Conservation (phyloP, 2,329 filamentous ascomycete species). For the Xenosphaeropsis pyriputrescens region DNA sequence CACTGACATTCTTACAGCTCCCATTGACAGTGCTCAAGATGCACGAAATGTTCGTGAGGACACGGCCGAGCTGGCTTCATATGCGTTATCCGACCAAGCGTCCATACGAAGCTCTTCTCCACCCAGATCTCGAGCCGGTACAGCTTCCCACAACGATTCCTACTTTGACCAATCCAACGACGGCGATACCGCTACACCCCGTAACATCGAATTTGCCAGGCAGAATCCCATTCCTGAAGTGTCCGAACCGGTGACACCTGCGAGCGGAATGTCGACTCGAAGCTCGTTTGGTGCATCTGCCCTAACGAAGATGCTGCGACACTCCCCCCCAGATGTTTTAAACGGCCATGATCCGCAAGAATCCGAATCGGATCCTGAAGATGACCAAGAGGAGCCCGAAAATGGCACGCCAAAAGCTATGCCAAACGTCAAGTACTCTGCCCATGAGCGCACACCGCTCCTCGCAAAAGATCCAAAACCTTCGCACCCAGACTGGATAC, state of each 20-base stretch:
- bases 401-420: neutral
- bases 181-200: slow-evolving; percentile 8
- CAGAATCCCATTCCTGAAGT: slow-evolving; percentile 45
- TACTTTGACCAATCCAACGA: slow-evolving; percentile 11
- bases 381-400: neutral
- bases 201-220: slow-evolving; percentile 11
- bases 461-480: slow-evolving; percentile 6
- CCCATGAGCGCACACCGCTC: slow-evolving; percentile 16
- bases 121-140: slow-evolving; percentile 4
- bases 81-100: slow-evolving; percentile 53
- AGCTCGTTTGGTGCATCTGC: slow-evolving; percentile 25
- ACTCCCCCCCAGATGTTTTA: slow-evolving; percentile 15
- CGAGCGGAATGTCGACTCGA: slow-evolving; percentile 18
- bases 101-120: slow-evolving; percentile 17
- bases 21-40: slow-evolving; percentile 56
- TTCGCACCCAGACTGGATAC: slow-evolving; percentile 15
- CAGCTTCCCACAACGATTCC: slow-evolving; percentile 12
- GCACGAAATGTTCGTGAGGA: slow-evolving; percentile 71
- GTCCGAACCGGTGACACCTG: slow-evolving; percentile 39
- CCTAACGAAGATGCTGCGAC: slow-evolving; percentile 32
- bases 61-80: slow-evolving; percentile 74
- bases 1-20: slow-evolving; percentile 21
- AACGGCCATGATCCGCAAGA: neutral
- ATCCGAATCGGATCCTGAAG: slow-evolving; percentile 1
- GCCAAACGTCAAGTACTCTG: slow-evolving; percentile 8